Conservation (phyloP, 1,284 basidiomycete genomes). For the Athelia psychrophila region DNA sequence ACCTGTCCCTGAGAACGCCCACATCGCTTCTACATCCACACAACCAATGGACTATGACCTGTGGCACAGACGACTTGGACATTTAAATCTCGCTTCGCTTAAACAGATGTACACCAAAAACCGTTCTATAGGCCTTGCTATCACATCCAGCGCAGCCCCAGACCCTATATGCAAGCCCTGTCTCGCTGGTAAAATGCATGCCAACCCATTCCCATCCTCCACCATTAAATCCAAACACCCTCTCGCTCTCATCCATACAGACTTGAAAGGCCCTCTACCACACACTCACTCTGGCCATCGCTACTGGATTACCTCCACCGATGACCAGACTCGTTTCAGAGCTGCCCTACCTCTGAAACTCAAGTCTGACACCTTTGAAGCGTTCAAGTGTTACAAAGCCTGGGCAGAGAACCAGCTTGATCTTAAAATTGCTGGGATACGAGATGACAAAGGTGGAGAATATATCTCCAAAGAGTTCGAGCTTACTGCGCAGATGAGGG, state of each 20-base stretch:
- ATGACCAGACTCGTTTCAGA: too few species aligned
- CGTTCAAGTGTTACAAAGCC: too few species aligned
- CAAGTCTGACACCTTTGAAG: too few species aligned
- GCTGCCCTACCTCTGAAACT: too few species aligned
- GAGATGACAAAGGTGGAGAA: too few species aligned
- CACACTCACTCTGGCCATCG: too few species aligned
- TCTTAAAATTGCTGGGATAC: too few species aligned
- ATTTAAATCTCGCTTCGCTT: conserved; percentile 5
- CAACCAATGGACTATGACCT: conserved; percentile 11
- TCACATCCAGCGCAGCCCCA: neutral
- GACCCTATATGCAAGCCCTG: conserved; percentile 28
- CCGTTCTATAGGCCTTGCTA: conserved; percentile 3
- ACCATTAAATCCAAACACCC: conserved; percentile 14
- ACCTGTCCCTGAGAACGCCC: neutral
- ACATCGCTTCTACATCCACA: conserved; percentile 6
- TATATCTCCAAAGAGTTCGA: too few species aligned
- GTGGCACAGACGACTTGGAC: conserved; percentile 15
- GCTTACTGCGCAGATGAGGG: too few species aligned
- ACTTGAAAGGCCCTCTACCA: conserved; percentile 23
- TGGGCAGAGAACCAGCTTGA: too few species aligned
- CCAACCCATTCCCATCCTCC: conserved; percentile 11
- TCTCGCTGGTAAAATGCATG: conserved; percentile 21
- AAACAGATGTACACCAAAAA: neutral
- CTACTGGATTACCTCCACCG: too few species aligned
- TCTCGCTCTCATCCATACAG: conserved; percentile 19